Evolutionary conservation across 208 protist species (phyloP).

Genomic region (Acanthamoeba lenticulata): DNA sequence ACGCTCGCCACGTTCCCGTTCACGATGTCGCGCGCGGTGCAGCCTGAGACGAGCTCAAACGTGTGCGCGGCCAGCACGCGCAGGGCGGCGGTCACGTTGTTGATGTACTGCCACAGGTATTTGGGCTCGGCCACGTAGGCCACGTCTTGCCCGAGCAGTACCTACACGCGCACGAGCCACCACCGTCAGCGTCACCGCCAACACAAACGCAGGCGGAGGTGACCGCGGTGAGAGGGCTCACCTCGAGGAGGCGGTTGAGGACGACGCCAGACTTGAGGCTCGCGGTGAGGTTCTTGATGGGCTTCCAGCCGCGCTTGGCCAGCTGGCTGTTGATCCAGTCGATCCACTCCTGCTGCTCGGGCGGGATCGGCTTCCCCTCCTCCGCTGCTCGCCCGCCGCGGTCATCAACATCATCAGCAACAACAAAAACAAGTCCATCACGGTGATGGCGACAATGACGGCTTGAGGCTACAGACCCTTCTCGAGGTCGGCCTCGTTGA

Average conservation of each 20-base stretch:
- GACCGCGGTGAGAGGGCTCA: not conserved
- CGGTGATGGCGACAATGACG: no score
- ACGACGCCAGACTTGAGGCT: slow-evolving; percentile 48
- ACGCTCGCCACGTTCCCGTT: not conserved
- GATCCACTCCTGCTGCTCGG: slow-evolving; percentile 54
- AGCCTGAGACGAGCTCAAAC: slow-evolving; percentile 1
- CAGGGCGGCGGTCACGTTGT: slow-evolving; percentile 33
- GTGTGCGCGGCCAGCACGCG: not conserved
- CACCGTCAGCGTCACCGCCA: not conserved
- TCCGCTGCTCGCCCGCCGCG: no score
- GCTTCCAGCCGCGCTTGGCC: not conserved
- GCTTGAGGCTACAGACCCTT: not conserved
- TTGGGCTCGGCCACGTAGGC: slow-evolving; percentile 6
- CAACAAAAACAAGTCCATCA: no score
- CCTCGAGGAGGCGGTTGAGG: not conserved
- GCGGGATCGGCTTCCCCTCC: not conserved
- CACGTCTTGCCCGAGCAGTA: not conserved
- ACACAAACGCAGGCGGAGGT: no score
- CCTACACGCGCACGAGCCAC: not conserved
- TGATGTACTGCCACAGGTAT: slow-evolving; percentile 62
- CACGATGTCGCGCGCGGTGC: slow-evolving; percentile 38
- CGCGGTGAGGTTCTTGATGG: slow-evolving; percentile 30
- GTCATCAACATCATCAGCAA: no score
- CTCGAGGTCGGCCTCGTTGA: slow-evolving; percentile 16
- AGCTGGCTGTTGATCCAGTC: slow-evolving; percentile 52